phyloP scores from a whole-genome alignment of 139 green algal species.

The Picochlorum costavermella region DNA sequence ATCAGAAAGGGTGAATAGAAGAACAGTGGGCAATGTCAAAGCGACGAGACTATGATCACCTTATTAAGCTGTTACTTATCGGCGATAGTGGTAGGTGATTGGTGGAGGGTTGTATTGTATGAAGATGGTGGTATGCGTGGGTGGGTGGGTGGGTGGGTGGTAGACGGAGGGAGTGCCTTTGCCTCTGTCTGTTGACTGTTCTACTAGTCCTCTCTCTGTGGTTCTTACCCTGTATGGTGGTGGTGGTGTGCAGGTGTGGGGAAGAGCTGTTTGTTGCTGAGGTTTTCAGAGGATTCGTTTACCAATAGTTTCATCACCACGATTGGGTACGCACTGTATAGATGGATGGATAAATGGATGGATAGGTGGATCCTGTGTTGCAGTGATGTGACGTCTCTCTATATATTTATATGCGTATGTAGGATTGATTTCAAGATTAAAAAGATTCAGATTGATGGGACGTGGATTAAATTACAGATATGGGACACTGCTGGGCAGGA shows the following conservation, averaged over 20 bases:
- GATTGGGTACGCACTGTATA: too few relatives aligned
- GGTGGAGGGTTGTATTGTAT: too few relatives aligned
- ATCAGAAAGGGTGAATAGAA: background rate
- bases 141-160: background rate
- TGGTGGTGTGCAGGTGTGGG: conserved; percentile 69
- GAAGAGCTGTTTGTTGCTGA: conserved; percentile 92
- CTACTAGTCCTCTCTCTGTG: too few relatives aligned
- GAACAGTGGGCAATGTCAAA: conserved; percentile 6
- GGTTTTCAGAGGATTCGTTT: conserved; percentile 94
- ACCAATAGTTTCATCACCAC: conserved; percentile 97
- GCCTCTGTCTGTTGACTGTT: background rate
- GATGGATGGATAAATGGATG: too few relatives aligned
- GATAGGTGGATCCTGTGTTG: too few relatives aligned
- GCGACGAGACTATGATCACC: conserved; percentile 76
- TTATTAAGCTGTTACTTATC: conserved; percentile 95
- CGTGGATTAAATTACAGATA: conserved; percentile 96
- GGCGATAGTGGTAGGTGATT: conserved; percentile 78
- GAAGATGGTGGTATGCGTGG: background rate
- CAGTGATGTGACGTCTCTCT: too few relatives aligned
- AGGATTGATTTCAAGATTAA: conserved; percentile 99
- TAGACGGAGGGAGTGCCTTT: background rate
- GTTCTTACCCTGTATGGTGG: background rate
- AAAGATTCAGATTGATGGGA: conserved; percentile 87
- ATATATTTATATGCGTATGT: too few relatives aligned
- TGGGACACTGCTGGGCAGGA: conserved; percentile 99